Base-by-base conservation (phyloP, 495 filamentous ascomycete genomes). In the Sporormia fimetaria region DNA sequence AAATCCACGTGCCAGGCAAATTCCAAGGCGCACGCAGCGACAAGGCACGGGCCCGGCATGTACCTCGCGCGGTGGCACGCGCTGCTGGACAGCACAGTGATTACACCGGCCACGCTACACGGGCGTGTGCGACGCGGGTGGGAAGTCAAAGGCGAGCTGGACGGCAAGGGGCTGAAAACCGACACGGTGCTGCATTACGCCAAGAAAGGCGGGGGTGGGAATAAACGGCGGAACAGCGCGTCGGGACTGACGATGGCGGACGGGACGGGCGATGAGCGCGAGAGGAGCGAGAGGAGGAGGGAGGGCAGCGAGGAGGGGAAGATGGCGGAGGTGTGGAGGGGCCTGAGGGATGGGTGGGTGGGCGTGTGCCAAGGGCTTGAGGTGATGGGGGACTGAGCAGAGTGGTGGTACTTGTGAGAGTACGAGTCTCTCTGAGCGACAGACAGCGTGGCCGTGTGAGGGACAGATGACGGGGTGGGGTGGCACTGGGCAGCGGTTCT, bases 61-160 rank as follows among this genome's bases (percentile, higher is more conserved):
- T 83, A 73, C 49, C 65, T 81, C 27, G 61, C 66, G 0, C 65
- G 70, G 26, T 83, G 78, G 78, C 71, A 81, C 54, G 49, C 66
- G 12, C 60, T 80, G 6, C 62, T 83, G 17, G 71, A 83, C 50
- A 54, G 60, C 5, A 76, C 76, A 0, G 38, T 64, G 11, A 68
- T 83, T 14, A 77, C 72, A 6, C 78, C 78, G 4, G 64, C 56
- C 1, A 52, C 49, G 8, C 55, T 59, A 0, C 51, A 51, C 11
- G 73, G 70, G 0, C 50, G 52, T 9, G 50, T 73, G 0, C 57
- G 75, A n/a, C 57, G 38, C n/a, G 76, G 72, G 2, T 51, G 60
- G 29, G 62, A 69, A 40, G 67, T 69, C 10, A 67, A 66, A 22
- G 68, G 69, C 40, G 63, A 64, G 16, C 61, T 66, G 7, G 63